Base-by-base conservation (phyloP, 306 rosid species). In the Lathyrus sativus region DNA sequence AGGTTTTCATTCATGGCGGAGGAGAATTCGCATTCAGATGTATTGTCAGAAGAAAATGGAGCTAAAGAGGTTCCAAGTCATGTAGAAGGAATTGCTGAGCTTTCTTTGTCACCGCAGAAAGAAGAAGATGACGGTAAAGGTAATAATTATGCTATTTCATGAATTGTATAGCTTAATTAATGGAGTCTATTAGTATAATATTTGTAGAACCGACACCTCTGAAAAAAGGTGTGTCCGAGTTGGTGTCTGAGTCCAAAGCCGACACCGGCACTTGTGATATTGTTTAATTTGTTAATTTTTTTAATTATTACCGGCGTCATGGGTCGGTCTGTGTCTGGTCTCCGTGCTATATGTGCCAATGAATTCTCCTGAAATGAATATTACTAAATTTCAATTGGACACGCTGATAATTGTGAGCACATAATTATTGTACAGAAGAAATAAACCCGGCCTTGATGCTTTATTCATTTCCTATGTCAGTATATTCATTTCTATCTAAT, bases 61-160 rank as follows among this genome's bases (percentile, higher is more conserved):
- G 42, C 78, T 69, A 9, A 79, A 53, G 88, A 83, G 54, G 80
- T 79, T 78, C 44, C 51, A 14, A 78, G 63, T 70, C 72, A 56
- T 11, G 74, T 35, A 54, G 86, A 71, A 29, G 85, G 57, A 60
- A 67, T 71, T 5, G 44, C 59, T 45, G 80, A 78, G 58, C 78
- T 74, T 64, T 78, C 91, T 82, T 26, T 67, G 11, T 45, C 86
- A 12, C 43, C 83, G 18, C 76, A 67, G 57, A 78, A 79, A 18
- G 87, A 76, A 26, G 88, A 80, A 12, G 91, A 80, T 62, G 91
- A 79, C 6, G 74, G 68, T 42, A 89, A 81, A 87, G 96, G 96
- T 89, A 65, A 38, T 66, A n/a, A 31, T 4, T 18, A 29, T 45
- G 42, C 28, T 55, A 9, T 70, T 70, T 4, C 57, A 28, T 19